phyloP scores from a whole-genome alignment of 139 green algal species.

The Picochlorum sp. region DNA sequence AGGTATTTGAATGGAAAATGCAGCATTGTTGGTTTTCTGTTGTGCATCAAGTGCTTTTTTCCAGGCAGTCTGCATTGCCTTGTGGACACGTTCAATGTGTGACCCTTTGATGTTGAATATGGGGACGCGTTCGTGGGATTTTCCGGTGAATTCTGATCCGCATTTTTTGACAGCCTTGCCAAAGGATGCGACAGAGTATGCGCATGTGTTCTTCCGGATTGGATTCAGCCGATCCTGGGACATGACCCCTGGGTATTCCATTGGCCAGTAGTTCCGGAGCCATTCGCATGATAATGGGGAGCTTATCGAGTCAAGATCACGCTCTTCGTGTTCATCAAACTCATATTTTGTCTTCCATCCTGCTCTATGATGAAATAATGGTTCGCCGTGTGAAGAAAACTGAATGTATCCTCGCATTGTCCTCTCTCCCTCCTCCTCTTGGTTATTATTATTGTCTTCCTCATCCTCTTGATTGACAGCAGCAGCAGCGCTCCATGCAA shows the following conservation, averaged over 20 bases:
- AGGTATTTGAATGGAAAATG: too few species aligned
- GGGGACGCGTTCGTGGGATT: not conserved
- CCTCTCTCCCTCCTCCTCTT: not conserved
- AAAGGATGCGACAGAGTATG: not conserved
- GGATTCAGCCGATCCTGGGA: not conserved
- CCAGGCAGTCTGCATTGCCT: not conserved
- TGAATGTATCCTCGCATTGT: slow-evolving; percentile 4
- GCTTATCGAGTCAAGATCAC: not conserved
- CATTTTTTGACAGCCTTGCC: not conserved
- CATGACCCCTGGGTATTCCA: not conserved
- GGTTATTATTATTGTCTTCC: not conserved
- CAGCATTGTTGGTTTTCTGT: too few species aligned
- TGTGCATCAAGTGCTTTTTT: not conserved
- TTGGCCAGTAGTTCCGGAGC: not conserved
- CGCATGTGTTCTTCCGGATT: not conserved
- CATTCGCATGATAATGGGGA: slow-evolving; percentile 1
- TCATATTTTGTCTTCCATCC: slow-evolving; percentile 1
- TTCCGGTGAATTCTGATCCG: not conserved
- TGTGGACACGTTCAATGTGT: not conserved
- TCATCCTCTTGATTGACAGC: not conserved
- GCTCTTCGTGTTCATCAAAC: not conserved
- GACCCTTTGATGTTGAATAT: not conserved
- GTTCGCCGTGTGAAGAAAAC: not conserved
- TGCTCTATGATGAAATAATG: slow-evolving; percentile 1
- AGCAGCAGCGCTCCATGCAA: not conserved